Conservation (phyloP, 257 asterid genomes). For the Voacanga thouarsii region DNA sequence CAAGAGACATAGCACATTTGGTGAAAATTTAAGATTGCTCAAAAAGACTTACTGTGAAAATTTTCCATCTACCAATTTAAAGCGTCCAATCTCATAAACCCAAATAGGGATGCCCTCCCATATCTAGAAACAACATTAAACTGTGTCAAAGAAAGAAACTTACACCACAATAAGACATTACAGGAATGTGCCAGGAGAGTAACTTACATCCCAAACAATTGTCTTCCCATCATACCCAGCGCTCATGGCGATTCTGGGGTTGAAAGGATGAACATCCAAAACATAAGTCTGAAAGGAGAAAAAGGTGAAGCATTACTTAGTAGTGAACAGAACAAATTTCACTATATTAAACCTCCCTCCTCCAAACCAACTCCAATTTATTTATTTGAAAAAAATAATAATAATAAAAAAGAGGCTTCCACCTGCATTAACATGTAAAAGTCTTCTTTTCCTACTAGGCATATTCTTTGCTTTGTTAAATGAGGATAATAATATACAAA, state of each 20-base stretch:
- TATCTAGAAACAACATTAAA: constrained; percentile 46
- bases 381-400: too few relatives aligned
- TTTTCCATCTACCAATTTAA: constrained; percentile 94
- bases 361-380: too few relatives aligned
- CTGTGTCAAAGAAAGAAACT: constrained; percentile 11
- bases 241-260: constrained; percentile 98
- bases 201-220: constrained; percentile 96
- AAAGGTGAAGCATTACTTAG: constrained; percentile 10
- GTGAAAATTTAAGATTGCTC: background rate
- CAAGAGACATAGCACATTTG: background rate
- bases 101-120: constrained; percentile 96
- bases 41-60: constrained; percentile 80
- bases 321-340: background rate
- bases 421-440: background rate
- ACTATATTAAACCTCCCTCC: background rate
- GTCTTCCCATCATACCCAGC: constrained; percentile 99
- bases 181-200: constrained; percentile 15
- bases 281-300: constrained; percentile 76
- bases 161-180: background rate
- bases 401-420: too few relatives aligned
- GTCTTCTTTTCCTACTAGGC: background rate
- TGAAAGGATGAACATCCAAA: constrained; percentile 96
- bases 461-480: background rate
- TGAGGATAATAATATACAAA: background rate
- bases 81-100: constrained; percentile 77